Evolutionary conservation across 2,329 filamentous ascomycete species (phyloP), one percentile per base, ranked within the genome.

Genomic region (Juglanconis oblonga): DNA sequence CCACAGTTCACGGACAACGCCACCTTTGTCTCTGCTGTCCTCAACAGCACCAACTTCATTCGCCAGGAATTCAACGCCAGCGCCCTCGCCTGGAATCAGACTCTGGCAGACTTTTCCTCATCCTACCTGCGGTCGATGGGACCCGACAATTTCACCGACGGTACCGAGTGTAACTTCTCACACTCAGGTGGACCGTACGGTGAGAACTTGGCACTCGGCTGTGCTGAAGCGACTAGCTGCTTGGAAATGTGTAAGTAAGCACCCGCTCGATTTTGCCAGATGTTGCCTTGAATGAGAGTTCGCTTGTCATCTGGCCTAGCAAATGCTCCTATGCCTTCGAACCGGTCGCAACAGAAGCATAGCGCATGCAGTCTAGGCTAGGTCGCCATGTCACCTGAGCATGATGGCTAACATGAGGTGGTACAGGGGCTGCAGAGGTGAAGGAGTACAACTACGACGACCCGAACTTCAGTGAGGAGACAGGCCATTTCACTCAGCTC

Each of bases 141-240:
- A 1, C 4, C 53, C 1, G 5, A 31, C 3, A 60, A 54, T 7
- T 29, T 51, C 0, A 48, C 42, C 7, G 36, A 48, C 10, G 61
- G 61, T 2, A 65, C 69, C 61, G 64, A 64, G 38, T 83, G 82
- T 71, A 67, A 69, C 2, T 85, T 87, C 64, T 69, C 73, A 55
- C 86, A 88, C 73, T 83, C 77, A 64, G 80, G 80, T 57, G 86
- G 87, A 0, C 84, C 87, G 0, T 87, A 86, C 63, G 90, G 90
- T 67, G 90, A 93, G 74, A 93, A 92, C 72, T 80, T 93, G 3
- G 88, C 88, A 7, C 78, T 85, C 4, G 89, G 88, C 4, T 91
- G 86, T 69, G 64, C 76, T 0, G 86, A 88, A 67, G 82, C 81
- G 1, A 81, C 81, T 0, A 76, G 79, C 3, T 79, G 82, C 53